phyloP scores from a whole-genome alignment of 495 filamentous ascomycete species.

The Tuber indicum region DNA sequence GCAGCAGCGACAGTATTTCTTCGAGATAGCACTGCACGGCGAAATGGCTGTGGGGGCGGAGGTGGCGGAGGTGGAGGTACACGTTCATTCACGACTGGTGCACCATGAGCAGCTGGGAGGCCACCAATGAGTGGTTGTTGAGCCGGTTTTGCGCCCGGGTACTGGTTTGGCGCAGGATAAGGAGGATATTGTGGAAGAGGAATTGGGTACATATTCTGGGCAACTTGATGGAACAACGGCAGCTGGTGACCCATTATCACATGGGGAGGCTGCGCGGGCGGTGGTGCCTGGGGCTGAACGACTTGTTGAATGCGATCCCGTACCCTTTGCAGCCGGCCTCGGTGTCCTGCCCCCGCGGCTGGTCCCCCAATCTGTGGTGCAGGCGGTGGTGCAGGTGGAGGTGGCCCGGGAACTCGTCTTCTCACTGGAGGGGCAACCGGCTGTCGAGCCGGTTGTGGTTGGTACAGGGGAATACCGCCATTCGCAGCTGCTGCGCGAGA shows the following conservation, averaged over 20 bases:
- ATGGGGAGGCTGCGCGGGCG: not conserved
- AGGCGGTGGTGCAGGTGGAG: constrained; percentile 9
- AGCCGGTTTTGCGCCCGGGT: not conserved
- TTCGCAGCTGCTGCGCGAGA: constrained; percentile 13
- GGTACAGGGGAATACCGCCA: constrained; percentile 12
- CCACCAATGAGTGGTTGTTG: not conserved
- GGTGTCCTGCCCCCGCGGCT: not conserved
- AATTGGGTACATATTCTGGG: constrained; percentile 1
- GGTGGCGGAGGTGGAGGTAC: not conserved
- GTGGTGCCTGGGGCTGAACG: constrained; percentile 3
- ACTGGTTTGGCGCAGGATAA: not conserved
- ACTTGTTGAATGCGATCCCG: constrained; percentile 23
- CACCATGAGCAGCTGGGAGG: not conserved
- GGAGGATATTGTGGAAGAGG: not conserved
- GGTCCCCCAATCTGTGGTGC: not conserved
- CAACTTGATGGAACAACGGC: not conserved
- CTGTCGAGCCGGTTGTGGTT: not conserved
- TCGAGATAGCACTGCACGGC: not conserved
- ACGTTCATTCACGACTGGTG: not conserved
- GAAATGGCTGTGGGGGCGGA: not conserved
- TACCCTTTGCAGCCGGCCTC: constrained; percentile 13
- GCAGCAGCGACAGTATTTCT: not conserved
- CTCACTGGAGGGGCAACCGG: not conserved
- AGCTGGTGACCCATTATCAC: not conserved
- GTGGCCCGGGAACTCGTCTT: not conserved